Evolutionary conservation across 352 stramenopile genomes (phyloP).

Genomic region (Phytophthora tubulina): DNA sequence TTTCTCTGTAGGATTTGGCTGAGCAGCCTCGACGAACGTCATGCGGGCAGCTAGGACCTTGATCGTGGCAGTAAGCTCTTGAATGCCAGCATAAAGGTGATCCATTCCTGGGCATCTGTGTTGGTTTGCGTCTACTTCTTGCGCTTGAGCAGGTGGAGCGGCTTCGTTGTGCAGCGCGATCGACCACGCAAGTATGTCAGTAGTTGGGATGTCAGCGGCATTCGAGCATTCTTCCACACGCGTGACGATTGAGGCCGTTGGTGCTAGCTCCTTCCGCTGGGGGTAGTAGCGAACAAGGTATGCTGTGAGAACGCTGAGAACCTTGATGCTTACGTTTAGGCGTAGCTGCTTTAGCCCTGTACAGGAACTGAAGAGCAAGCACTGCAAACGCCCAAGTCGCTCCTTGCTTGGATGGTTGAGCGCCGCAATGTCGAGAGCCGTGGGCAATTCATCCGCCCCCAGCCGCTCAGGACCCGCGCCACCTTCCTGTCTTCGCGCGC

Average conservation of each 20-base stretch:
- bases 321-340: neutral
- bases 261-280: conserved; percentile 15
- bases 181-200: neutral
- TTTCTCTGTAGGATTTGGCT: neutral
- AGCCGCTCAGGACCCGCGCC: conserved; percentile 22
- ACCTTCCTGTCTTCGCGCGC: conserved; percentile 13
- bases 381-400: neutral
- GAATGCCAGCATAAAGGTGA: conserved; percentile 11
- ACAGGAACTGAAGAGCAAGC: conserved; percentile 4
- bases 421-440: neutral
- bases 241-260: neutral
- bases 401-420: neutral
- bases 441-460: neutral
- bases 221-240: neutral
- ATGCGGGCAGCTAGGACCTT: neutral
- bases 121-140: neutral
- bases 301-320: conserved; percentile 5
- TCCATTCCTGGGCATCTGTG: neutral
- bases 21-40: conserved; percentile 9
- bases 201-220: neutral
- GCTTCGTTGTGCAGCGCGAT: neutral
- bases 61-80: conserved; percentile 16
- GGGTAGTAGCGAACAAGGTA: conserved; percentile 17
- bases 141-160: neutral
- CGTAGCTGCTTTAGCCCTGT: neutral